phyloP scores from a whole-genome alignment of 176 grass and related monocot genomes.

The Tuctoria greenei region DNA sequence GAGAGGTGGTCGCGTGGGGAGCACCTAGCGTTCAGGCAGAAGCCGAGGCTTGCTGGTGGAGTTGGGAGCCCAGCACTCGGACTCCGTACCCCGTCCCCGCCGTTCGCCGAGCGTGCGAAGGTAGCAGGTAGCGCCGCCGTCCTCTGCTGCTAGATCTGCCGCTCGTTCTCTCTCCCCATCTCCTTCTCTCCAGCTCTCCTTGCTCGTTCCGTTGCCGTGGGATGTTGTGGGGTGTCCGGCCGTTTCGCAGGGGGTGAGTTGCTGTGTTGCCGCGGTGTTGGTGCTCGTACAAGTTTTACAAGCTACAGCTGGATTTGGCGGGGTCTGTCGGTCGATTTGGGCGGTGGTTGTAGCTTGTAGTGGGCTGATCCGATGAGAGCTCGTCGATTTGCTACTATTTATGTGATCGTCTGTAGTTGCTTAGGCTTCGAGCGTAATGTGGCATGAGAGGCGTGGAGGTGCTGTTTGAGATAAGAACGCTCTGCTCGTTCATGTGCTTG shows the following conservation, averaged over 20 bases:
- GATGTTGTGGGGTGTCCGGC: not conserved
- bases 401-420: not conserved
- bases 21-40: not conserved
- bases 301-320: not conserved
- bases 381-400: not conserved
- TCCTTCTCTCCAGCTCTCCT: not conserved
- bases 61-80: conserved; percentile 14
- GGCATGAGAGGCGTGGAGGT: not conserved
- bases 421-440: not conserved
- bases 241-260: not conserved
- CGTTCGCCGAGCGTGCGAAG: not conserved
- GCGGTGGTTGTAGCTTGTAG: conserved; percentile 25
- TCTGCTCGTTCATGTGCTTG: not conserved
- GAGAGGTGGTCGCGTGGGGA: conserved; percentile 11
- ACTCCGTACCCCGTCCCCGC: conserved; percentile 10
- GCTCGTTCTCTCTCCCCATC: not conserved
- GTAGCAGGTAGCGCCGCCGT: conserved; percentile 38
- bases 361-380: not conserved
- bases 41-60: not conserved
- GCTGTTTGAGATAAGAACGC: not conserved
- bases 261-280: not conserved
- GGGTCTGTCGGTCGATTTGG: conserved; percentile 20
- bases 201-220: not conserved
- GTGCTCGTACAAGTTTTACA: not conserved
- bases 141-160: conserved; percentile 29